Percentiles rank a stretch among this genome's conserved stretches.
phyloP scores from a whole-genome alignment of 2,329 filamentous ascomycete species.

The Zasmidium angulare region DNA sequence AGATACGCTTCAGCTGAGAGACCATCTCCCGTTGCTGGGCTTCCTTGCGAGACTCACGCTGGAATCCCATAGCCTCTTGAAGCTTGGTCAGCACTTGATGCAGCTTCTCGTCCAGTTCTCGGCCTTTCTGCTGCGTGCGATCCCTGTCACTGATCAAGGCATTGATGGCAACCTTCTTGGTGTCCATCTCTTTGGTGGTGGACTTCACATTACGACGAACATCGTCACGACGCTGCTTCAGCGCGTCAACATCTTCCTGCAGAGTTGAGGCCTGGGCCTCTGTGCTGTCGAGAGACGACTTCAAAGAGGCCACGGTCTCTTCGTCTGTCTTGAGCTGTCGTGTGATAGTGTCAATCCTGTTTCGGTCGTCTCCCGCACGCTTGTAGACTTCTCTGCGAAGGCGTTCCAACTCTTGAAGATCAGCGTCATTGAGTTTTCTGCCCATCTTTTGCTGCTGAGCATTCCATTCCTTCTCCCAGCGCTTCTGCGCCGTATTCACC shows the following conservation, averaged over 20 bases:
- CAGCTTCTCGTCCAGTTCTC: constrained; percentile 89
- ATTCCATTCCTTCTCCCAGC: constrained; percentile 85
- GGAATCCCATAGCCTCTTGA: constrained; percentile 80
- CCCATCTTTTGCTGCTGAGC: constrained; percentile 84
- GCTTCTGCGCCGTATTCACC: constrained; percentile 85
- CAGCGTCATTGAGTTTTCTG: constrained; percentile 77
- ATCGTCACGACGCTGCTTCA: constrained; percentile 66
- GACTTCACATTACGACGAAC: constrained; percentile 65
- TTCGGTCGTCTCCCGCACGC: constrained; percentile 75
- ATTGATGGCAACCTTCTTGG: constrained; percentile 89
- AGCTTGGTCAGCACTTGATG: constrained; percentile 77
- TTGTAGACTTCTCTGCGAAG: constrained; percentile 83
- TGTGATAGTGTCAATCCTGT: constrained; percentile 79
- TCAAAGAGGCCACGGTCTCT: constrained; percentile 84
- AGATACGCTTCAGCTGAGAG: constrained; percentile 82
- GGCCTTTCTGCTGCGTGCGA: constrained; percentile 75
- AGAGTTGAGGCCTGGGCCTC: constrained; percentile 73
- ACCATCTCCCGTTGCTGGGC: constrained; percentile 78
- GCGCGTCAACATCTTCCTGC: constrained; percentile 66
- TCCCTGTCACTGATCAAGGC: constrained; percentile 79
- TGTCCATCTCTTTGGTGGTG: constrained; percentile 70
- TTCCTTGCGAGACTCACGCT: constrained; percentile 82
- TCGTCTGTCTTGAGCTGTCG: constrained; percentile 89
- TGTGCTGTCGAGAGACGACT: constrained; percentile 79
- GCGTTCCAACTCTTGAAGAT: constrained; percentile 85